Conservation (phyloP, 2,329 filamentous ascomycete species). For the Aspergillus oerlinghausenensis region DNA sequence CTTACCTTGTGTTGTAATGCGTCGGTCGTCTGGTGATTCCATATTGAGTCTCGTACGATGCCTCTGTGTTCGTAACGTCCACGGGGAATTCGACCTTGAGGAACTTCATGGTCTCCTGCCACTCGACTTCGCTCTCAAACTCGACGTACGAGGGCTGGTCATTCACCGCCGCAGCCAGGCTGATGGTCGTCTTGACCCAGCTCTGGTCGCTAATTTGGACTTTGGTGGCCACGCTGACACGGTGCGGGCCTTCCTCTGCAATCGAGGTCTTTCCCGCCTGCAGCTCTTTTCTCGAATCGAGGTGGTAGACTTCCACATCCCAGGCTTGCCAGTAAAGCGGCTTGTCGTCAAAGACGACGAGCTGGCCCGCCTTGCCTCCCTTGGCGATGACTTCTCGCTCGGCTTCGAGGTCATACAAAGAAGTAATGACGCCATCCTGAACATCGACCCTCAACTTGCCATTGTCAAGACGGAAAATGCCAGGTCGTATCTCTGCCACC, state of each 20-base stretch:
- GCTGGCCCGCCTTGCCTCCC: slow-evolving; percentile 75
- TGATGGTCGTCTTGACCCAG: slow-evolving; percentile 81
- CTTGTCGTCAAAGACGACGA: slow-evolving; percentile 95
- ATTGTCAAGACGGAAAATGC: slow-evolving; percentile 76
- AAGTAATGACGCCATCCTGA: slow-evolving; percentile 72
- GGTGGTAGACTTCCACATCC: slow-evolving; percentile 96
- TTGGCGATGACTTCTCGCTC: slow-evolving; percentile 73
- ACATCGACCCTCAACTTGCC: slow-evolving; percentile 69
- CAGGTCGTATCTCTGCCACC: slow-evolving; percentile 50
- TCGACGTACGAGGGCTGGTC: slow-evolving; percentile 68
- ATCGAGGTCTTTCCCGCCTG: slow-evolving; percentile 64
- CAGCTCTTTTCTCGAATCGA: slow-evolving; percentile 78
- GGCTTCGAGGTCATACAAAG: slow-evolving; percentile 69
- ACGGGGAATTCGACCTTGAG: slow-evolving; percentile 98
- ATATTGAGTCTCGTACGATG: slow-evolving; percentile 92
- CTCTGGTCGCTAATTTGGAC: slow-evolving; percentile 85
- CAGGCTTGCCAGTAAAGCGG: slow-evolving; percentile 96
- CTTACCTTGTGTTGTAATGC: slow-evolving; percentile 87
- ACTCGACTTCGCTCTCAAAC: slow-evolving; percentile 82
- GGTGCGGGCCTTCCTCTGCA: slow-evolving; percentile 65
- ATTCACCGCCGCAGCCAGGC: slow-evolving; percentile 64
- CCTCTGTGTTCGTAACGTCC: slow-evolving; percentile 83
- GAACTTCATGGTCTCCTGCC: slow-evolving; percentile 96
- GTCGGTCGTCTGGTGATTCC: slow-evolving; percentile 85
- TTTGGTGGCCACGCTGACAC: slow-evolving; percentile 75